phyloP scores from a whole-genome alignment of 257 asterid genomes.

The Linderniella brevidens region DNA sequence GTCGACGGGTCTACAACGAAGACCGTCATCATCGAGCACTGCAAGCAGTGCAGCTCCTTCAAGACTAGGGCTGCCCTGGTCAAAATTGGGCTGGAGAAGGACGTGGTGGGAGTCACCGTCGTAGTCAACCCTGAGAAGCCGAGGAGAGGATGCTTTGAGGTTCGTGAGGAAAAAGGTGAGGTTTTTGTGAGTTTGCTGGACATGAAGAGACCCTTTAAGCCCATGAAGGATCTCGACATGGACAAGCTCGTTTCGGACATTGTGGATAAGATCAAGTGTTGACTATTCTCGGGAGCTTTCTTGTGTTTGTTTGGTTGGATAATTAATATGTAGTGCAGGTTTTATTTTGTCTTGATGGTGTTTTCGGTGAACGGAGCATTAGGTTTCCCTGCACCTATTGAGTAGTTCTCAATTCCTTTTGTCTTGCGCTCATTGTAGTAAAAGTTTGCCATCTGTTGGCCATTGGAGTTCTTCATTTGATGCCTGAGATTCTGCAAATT shows the following conservation, averaged over 20 bases:
- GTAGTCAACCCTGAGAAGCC: slow-evolving; percentile 70
- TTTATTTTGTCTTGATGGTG: no score
- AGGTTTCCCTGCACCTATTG: no score
- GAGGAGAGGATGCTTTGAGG: slow-evolving; percentile 73
- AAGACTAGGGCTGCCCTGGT: slow-evolving; percentile 47
- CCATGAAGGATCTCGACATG: slow-evolving; percentile 55
- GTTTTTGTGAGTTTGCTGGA: slow-evolving; percentile 43
- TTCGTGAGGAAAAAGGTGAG: slow-evolving; percentile 59
- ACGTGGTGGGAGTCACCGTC: slow-evolving; percentile 32
- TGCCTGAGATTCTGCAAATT: no score
- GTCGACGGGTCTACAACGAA: slow-evolving; percentile 20
- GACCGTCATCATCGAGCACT: slow-evolving; percentile 44
- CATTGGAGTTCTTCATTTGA: no score
- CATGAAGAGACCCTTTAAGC: slow-evolving; percentile 59
- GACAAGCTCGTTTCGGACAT: slow-evolving; percentile 46
- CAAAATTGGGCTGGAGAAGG: slow-evolving; percentile 43
- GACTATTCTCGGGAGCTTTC: neutral
- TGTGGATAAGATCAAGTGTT: slow-evolving; percentile 33
- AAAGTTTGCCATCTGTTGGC: no score
- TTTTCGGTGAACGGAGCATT: no score
- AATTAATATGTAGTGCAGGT: no score
- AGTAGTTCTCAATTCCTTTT: no score
- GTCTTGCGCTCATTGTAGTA: no score
- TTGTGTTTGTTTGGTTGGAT: no score
- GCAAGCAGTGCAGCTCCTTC: slow-evolving; percentile 52